Conservation (phyloP, 2,329 filamentous ascomycete genomes). For the Xylaria sp. region DNA sequence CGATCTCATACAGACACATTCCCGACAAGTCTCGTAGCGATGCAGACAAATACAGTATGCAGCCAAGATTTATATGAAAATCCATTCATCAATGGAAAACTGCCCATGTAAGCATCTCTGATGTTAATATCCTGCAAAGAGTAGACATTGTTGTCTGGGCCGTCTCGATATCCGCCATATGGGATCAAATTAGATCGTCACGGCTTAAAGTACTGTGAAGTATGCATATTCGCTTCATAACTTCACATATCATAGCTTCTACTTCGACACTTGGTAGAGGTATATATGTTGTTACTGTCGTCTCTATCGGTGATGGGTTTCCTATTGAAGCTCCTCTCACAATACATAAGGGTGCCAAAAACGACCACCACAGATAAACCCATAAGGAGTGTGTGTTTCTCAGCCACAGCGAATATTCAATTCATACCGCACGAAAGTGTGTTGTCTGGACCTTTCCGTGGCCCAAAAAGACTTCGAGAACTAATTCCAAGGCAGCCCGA, state of each 20-base stretch:
- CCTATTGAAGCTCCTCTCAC: not conserved
- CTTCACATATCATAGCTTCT: not conserved
- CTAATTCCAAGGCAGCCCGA: conserved; percentile 39
- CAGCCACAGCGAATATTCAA: not conserved
- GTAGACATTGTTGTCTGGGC: no score
- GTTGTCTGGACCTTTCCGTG: not conserved
- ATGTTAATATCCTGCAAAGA: no score
- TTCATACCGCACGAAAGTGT: not conserved
- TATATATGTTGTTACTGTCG: no score
- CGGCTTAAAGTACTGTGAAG: not conserved
- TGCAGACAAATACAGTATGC: not conserved
- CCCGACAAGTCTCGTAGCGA: no score
- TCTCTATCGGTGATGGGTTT: no score
- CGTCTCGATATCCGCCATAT: no score
- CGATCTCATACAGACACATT: no score
- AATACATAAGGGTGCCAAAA: not conserved
- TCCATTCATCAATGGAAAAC: no score
- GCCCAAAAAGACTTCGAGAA: not conserved
- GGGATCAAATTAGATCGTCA: not conserved
- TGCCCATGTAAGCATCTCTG: no score
- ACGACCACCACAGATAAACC: not conserved
- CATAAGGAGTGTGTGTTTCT: not conserved
- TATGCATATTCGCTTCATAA: no score
- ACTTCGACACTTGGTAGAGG: not conserved
- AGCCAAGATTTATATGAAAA: not conserved